Evolutionary conservation across 2,329 filamentous ascomycete genomes (phyloP).

Genomic region (Chrysoporthe austroafricana): DNA sequence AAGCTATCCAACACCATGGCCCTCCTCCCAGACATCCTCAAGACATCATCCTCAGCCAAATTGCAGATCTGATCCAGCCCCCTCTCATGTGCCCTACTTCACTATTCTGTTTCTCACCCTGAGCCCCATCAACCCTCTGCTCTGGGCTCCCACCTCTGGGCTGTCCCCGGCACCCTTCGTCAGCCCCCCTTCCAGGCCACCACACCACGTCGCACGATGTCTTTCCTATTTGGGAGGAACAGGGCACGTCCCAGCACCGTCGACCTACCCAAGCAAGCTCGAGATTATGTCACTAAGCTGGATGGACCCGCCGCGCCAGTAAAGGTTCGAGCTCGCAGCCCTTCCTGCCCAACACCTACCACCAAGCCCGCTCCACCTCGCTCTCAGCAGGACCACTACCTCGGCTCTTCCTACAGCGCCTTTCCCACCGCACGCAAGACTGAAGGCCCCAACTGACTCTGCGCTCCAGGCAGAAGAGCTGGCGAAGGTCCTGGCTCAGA

Average conservation of each 20-base stretch:
- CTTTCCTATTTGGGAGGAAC: conserved; percentile 60
- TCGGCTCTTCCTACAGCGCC: background rate
- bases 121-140: conserved; percentile 2
- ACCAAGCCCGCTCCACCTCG: background rate
- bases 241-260: conserved; percentile 54
- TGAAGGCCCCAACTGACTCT: conserved; percentile 12
- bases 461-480: conserved; percentile 79
- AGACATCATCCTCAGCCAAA: background rate
- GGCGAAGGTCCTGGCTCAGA: conserved; percentile 80
- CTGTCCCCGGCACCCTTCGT: conserved; percentile 12
- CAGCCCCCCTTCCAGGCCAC: conserved; percentile 5
- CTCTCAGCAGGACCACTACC: background rate
- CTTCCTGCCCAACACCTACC: background rate
- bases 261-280: conserved; percentile 60
- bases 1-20: conserved; percentile 5
- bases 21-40: background rate
- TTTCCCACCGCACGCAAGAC: background rate
- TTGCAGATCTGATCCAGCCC: background rate
- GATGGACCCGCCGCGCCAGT: conserved; percentile 52
- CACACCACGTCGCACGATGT: conserved; percentile 38
- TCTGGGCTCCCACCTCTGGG: conserved; percentile 20
- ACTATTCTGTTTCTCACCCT: background rate
- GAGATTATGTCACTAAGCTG: conserved; percentile 56
- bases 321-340: conserved; percentile 40
- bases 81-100: background rate